Base-by-base conservation (phyloP, 495 filamentous ascomycete genomes). In the Aspergillus homomorphus region DNA sequence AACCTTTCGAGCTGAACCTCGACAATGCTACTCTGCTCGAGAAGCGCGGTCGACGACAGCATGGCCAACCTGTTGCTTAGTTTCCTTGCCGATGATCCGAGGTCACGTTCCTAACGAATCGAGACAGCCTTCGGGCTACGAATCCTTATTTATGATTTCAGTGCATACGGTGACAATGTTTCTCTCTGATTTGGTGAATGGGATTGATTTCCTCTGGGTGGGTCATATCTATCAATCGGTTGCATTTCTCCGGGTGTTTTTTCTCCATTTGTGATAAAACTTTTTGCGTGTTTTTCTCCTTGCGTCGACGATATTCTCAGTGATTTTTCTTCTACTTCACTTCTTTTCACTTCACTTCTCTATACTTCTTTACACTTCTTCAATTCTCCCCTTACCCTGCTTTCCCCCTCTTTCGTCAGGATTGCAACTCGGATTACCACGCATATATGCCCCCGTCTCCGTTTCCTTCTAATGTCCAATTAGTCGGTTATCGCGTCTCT, bases 11-110 rank as follows among this genome's bases (percentile, higher is more conserved):
- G 72, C 80, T 98, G 28, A 96, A 84, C 68, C 76, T 98, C 16
- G 89, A 96, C 58, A 90, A 91, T 56, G 87, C 95, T 4, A 96
- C 92, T 21, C 75, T 98, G 56, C 75, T 98, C 0, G 92, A 91
- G 9, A 82, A 92, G 59, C 80, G 94, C 61, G 83, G 82, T 9
- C 69, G 74, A 50, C 73, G 70, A 44, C 66, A 74, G 14, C 67
- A 69, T n/a, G 62, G 53, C n/a, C 67, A 71, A 49, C 67, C 68
- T 4, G 71, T 70, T 45, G 64, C 51, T 20, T 77, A 63, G 63
- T 20, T 55, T 58, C 20, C 26, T 51, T 51, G 16, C 45, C 53
- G 41, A 38, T 52, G 21, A 20, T 55, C 46, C 30, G 30, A 43
- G 33, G 45, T 51, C 20, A 50, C 41, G 28, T 52, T 45, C 33